Evolutionary conservation across 1,284 basidiomycete species (phyloP), one percentile per base, ranked within the genome.

Genomic region (Neolentinus lepideus): DNA sequence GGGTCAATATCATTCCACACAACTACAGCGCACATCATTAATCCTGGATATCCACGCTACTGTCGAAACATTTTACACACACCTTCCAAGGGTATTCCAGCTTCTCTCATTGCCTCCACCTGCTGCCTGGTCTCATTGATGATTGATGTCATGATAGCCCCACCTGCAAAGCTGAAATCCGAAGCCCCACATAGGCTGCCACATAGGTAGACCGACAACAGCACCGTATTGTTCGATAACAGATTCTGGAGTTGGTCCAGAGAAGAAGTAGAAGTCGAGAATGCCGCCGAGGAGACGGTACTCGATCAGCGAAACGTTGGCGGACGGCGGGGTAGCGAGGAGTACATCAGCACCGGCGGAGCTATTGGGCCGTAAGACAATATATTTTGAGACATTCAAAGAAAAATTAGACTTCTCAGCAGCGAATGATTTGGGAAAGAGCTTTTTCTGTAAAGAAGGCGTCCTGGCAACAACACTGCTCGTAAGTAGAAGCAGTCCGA

Each of bases 1-100:
- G 88, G 62, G 68, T 90, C 88, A 58, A 90, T 88, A 60, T 90
- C 88, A 62, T 85, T 88, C 88, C 87, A 90, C 75, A 84, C 84
- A 46, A 81, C 81, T 46, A 16, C 6, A 21, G n/a, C n/a, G n/a
- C n/a, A 21, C n/a, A n/a, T n/a, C n/a, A n/a, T n/a, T n/a, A n/a
- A n/a, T n/a, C n/a, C n/a, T n/a, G n/a, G n/a, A n/a, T n/a, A n/a
- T n/a, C n/a, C n/a, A n/a, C n/a, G n/a, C n/a, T n/a, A n/a, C n/a
- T n/a, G n/a, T n/a, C n/a, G n/a, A n/a, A n/a, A n/a, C n/a, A n/a
- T n/a, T n/a, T n/a, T 43, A 48, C 53, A 57, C 65, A 43, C 26
- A 81, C 81, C 79, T 77, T 88, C 85, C 2, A 87, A 72, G 43
- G 85, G 85, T 57, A 88, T 79, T 58, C 79, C 71, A 0, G 84